Percentiles rank a stretch among this genome's conserved stretches.
Evolutionary conservation across 306 rosid species (phyloP).

Genomic region (Cicer judaicum): DNA sequence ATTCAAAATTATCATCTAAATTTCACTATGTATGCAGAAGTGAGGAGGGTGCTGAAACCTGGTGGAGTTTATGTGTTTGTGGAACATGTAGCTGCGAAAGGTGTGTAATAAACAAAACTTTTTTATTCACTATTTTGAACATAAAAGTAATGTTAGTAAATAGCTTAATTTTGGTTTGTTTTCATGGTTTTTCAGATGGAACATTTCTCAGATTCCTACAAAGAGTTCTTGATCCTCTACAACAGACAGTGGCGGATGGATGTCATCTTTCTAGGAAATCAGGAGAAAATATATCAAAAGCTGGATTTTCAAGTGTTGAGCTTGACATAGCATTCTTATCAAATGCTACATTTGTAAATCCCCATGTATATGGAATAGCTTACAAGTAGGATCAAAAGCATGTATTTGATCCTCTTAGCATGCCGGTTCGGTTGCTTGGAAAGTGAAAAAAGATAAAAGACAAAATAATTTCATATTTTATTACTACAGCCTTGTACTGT

Average conservation of each 20-base stretch:
- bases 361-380: conserved; percentile 78
- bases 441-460: not conserved
- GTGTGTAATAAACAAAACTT: conserved; percentile 45
- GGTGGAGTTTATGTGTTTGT: conserved; percentile 78
- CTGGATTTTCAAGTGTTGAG: conserved; percentile 73
- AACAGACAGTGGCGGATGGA: conserved; percentile 71
- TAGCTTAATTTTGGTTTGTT: conserved; percentile 15
- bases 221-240: conserved; percentile 72
- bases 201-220: conserved; percentile 64
- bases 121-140: conserved; percentile 30
- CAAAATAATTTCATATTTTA: too few species aligned
- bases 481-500: too few species aligned
- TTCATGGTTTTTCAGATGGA: conserved; percentile 63
- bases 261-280: conserved; percentile 81
- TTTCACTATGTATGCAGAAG: conserved; percentile 58
- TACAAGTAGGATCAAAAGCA: conserved; percentile 47
- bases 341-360: conserved; percentile 59
- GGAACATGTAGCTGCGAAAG: conserved; percentile 90
- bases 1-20: conserved; percentile 16
- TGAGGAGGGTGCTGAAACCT: conserved; percentile 75
- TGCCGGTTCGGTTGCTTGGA: conserved; percentile 11
- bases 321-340: conserved; percentile 57
- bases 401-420: conserved; percentile 30
- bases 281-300: conserved; percentile 57
- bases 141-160: not conserved